Evolutionary conservation across 805 yeast species (phyloP), one percentile per base, ranked within the genome.

Genomic region (Maudiozyma pseudohumilis): DNA sequence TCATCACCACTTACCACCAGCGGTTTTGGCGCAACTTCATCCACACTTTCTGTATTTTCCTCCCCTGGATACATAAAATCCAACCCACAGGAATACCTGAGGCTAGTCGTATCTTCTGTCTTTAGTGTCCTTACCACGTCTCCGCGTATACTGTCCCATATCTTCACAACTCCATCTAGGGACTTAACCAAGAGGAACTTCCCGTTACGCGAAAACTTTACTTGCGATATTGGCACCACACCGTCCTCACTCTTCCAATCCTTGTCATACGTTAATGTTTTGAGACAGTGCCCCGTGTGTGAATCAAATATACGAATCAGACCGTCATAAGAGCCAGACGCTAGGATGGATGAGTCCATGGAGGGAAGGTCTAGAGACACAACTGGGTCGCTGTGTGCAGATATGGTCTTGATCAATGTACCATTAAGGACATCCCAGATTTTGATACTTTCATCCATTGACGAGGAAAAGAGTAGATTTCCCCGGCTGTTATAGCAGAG

Each of bases 371-470:
- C 79, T 1, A 88, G 65, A 0, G 84, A 70, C 17, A 84, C 75
- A 2, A 92, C 82, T 0, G 96, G 94, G 48, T 86, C 96, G 0
- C 94, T 75, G 60, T 89, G 98, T 0, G 97, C 96, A 28, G 94
- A 81, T 35, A 89, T 63, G 0, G 94, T 84, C 52, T 81, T 77
- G 48, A 86, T 61, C 39, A 83, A 72, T 28, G 69, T 69, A 1
- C 94, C 94, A 26, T 53, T 48, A 19, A 60, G 32, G 2, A 80
- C 72, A 58, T 89, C 96, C 98, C 98, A 89, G 2, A 89, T 70
- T 36, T 88, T 72, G 12, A 92, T 78, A 36, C 89, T 85, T 54
- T 89, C 97, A 59, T 89, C 98, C 35, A 92, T 75, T 1, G 94
- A 76, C 0, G 95, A 94, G 30, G 88, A 74, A 18, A 83, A 75